Conservation (phyloP, 2,329 filamentous ascomycete species). For the Penicillium sp. region DNA sequence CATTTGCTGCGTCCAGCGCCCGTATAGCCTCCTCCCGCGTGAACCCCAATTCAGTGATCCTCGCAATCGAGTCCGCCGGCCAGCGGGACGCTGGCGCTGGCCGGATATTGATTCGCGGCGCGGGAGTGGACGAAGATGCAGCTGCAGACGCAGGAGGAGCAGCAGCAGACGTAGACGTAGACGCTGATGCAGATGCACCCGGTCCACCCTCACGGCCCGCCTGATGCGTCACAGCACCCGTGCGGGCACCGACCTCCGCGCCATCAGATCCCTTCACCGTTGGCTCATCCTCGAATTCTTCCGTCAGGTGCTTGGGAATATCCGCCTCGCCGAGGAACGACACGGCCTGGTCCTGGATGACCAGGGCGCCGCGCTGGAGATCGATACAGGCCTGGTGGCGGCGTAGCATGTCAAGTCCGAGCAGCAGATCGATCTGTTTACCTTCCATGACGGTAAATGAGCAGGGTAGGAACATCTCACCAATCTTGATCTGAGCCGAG, state of each 20-base stretch:
- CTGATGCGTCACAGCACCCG: conserved; percentile 65
- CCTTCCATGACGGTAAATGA: conserved; percentile 99
- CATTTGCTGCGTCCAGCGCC: conserved; percentile 79
- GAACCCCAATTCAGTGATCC: conserved; percentile 78
- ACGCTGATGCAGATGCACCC: background rate
- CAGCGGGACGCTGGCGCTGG: conserved; percentile 41
- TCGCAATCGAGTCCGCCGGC: conserved; percentile 70
- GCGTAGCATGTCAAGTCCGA: conserved; percentile 96
- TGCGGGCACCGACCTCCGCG: conserved; percentile 82
- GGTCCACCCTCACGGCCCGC: conserved; percentile 19
- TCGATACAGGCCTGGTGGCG: conserved; percentile 93
- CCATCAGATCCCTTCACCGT: conserved; percentile 83
- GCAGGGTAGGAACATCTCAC: conserved; percentile 82
- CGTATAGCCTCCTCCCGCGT: conserved; percentile 75
- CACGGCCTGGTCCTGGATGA: conserved; percentile 87
- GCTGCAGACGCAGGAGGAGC: conserved; percentile 5
- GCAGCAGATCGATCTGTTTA: conserved; percentile 89
- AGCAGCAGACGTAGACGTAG: conserved; percentile 5
- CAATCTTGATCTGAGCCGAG: conserved; percentile 92
- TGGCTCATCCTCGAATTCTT: conserved; percentile 77
- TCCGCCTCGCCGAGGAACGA: conserved; percentile 90
- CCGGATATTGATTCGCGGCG: conserved; percentile 31
- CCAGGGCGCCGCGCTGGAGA: conserved; percentile 77
- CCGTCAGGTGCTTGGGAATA: conserved; percentile 79
- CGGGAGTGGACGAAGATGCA: conserved; percentile 23